A percentile compares a stretch with the other conserved stretches of the same genome.
These are phyloP conservation scores for Penicillium italicum DNA, from an alignment of 2,329 filamentous ascomycete genomes.

Conservation along the genomic window DNA sequence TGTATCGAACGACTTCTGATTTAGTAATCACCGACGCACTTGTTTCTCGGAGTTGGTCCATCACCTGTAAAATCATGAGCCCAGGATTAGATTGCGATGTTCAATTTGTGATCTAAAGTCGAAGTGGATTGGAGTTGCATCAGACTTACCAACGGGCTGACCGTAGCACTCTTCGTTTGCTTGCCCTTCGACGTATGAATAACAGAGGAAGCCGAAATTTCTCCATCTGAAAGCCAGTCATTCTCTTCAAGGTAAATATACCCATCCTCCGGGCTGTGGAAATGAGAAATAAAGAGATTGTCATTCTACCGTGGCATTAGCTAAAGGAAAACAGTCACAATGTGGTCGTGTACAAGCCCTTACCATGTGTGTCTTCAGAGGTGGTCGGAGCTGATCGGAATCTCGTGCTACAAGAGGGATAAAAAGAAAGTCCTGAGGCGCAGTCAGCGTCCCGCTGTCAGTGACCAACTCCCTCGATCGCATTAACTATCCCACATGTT, in stretches of 20 bases:
- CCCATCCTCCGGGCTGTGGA: conserved; percentile 68
- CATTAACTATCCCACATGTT: conserved; percentile 60
- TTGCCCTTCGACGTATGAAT: conserved; percentile 28
- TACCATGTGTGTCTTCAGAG: conserved; percentile 44
- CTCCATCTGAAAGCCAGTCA: conserved; percentile 35
- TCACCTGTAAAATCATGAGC: conserved; percentile 28
- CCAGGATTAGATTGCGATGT: not conserved
- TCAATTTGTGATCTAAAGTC: not conserved
- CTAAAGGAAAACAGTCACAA: not conserved
- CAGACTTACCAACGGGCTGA: conserved; percentile 24
- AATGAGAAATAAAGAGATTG: conserved; percentile 82
- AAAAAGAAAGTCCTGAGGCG: conserved; percentile 75
- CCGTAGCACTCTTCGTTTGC: conserved; percentile 16
- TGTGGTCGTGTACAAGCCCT: not conserved
- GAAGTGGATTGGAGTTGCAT: not conserved
- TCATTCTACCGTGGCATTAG: conserved; percentile 56
- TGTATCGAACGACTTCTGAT: conserved; percentile 76
- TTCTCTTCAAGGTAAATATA: conserved; percentile 71
- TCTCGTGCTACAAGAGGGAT: conserved; percentile 61
- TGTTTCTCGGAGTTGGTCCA: conserved; percentile 59
- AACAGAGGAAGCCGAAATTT: conserved; percentile 37
- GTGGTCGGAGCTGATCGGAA: conserved; percentile 28
- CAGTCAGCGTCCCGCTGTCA: conserved; percentile 66
- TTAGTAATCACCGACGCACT: conserved; percentile 61
- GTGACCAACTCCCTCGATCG: conserved; percentile 75